phyloP scores from a whole-genome alignment of 495 filamentous ascomycete species.

The Pseudomonodictys pantanalensis region DNA sequence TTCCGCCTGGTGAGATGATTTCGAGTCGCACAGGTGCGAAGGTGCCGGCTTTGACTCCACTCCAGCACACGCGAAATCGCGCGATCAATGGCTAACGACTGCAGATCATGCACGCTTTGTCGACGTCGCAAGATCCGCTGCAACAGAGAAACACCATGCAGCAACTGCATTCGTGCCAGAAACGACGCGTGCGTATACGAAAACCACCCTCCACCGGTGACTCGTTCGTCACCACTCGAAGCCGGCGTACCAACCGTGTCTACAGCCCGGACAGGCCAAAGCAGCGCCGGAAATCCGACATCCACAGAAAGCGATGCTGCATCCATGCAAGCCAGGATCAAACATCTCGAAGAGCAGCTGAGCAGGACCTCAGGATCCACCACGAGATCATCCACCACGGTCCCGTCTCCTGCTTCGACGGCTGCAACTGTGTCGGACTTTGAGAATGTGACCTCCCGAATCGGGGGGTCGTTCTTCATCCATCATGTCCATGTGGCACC shows the following conservation, averaged over 20 bases:
- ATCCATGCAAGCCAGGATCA: conserved; percentile 42
- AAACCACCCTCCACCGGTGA: conserved; percentile 26
- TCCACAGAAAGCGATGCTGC: conserved; percentile 41
- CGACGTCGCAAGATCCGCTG: conserved; percentile 52
- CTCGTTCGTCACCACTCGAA: conserved; percentile 20
- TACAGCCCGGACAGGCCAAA: conserved; percentile 16
- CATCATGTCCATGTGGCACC: conserved; percentile 37
- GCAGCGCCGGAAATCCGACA: conserved; percentile 17
- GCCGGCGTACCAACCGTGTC: conserved; percentile 35
- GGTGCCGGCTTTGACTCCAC: too few species aligned
- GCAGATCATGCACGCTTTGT: conserved; percentile 48
- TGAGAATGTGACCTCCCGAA: conserved; percentile 31
- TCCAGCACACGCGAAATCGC: too few species aligned
- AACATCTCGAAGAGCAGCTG: conserved; percentile 49
- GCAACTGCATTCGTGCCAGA: conserved; percentile 50
- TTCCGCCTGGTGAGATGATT: not conserved
- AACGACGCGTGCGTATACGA: conserved; percentile 47
- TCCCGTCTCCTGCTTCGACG: not conserved
- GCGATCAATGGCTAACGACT: too few species aligned
- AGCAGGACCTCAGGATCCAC: conserved; percentile 31
- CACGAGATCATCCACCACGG: not conserved
- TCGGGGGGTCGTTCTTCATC: conserved; percentile 38
- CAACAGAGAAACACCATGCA: conserved; percentile 50
- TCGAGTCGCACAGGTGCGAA: too few species aligned
- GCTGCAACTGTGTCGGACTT: conserved; percentile 36